Evolutionary conservation across 1,284 basidiomycete species (phyloP).

Genomic region (Pholiota adiposa): DNA sequence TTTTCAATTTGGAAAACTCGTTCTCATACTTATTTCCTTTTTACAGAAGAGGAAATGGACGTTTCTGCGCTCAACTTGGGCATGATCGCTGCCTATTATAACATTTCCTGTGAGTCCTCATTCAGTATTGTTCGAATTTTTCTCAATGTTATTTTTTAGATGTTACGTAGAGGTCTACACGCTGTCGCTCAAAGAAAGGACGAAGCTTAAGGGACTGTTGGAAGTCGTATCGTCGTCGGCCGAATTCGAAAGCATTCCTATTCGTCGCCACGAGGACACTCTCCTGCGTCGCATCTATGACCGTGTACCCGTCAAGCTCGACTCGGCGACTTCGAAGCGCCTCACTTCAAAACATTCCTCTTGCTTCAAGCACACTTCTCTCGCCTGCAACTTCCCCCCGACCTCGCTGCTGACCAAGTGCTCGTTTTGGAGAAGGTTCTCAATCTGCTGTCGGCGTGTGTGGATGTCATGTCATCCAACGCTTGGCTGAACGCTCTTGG

Average conservation of each 20-base stretch:
- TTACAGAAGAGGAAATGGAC: constrained; percentile 90
- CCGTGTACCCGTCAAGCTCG: constrained; percentile 95
- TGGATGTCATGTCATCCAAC: constrained; percentile 98
- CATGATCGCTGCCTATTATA: constrained; percentile 96
- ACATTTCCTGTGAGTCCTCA: constrained; percentile 73
- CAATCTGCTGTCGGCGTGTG: constrained; percentile 90
- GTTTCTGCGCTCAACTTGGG: constrained; percentile 90
- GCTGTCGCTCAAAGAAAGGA: constrained; percentile 92
- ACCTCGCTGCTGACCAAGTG: constrained; percentile 91
- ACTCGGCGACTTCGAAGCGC: constrained; percentile 86
- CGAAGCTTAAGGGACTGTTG: constrained; percentile 96
- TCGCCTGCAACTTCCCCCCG: constrained; percentile 87
- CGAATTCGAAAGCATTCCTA: constrained; percentile 95
- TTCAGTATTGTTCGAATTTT: background rate
- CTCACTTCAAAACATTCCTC: constrained; percentile 98
- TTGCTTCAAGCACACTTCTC: constrained; percentile 97
- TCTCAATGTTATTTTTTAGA: constrained; percentile 11
- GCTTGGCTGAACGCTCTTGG: constrained; percentile 93
- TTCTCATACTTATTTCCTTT: constrained; percentile 11
- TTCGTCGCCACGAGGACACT: constrained; percentile 88
- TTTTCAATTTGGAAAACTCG: background rate
- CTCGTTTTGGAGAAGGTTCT: constrained; percentile 89
- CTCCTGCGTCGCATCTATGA: constrained; percentile 91
- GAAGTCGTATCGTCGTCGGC: constrained; percentile 97
- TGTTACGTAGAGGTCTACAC: constrained; percentile 63